phyloP scores from a whole-genome alignment of 164 flowering plant species.

The Vitis riparia region DNA sequence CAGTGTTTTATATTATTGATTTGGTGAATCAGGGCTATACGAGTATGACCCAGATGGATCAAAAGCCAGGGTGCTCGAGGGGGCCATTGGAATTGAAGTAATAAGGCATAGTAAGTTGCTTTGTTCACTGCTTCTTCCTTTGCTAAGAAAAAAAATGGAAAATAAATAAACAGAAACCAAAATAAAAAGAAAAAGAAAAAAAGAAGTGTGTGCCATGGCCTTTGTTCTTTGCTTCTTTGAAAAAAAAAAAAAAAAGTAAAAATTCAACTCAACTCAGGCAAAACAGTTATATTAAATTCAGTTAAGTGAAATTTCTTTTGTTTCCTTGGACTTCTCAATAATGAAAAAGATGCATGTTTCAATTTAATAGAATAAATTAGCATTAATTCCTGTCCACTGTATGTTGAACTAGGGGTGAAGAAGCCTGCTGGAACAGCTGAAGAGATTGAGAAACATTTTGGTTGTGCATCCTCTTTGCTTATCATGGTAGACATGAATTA shows the following conservation, averaged over 20 bases:
- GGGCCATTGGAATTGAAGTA: conserved; percentile 66
- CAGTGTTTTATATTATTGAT: conserved; percentile 2
- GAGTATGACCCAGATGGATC: conserved; percentile 80
- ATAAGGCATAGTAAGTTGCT: conserved; percentile 67
- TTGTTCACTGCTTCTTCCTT: neutral
- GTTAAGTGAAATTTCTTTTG: no score
- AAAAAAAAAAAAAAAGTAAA: no score
- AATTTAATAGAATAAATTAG: no score
- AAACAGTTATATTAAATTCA: no score
- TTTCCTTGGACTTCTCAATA: no score
- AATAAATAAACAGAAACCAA: no score
- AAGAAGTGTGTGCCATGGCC: no score
- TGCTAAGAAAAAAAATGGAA: neutral
- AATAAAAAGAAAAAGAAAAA: no score
- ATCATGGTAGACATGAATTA: conserved; percentile 56
- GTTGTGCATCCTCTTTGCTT: conserved; percentile 64
- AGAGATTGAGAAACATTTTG: conserved; percentile 80
- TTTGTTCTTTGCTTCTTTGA: no score
- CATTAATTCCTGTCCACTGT: no score
- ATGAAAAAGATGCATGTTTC: no score
- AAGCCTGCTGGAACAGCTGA: conserved; percentile 89
- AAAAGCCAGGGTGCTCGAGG: conserved; percentile 65
- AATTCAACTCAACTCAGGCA: no score
- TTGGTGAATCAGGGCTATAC: conserved; percentile 41
- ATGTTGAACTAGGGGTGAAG: conserved; percentile 51